Base-by-base conservation (phyloP, 768 basidiomycete genomes). In the Hygrophoropsis aurantiaca region DNA sequence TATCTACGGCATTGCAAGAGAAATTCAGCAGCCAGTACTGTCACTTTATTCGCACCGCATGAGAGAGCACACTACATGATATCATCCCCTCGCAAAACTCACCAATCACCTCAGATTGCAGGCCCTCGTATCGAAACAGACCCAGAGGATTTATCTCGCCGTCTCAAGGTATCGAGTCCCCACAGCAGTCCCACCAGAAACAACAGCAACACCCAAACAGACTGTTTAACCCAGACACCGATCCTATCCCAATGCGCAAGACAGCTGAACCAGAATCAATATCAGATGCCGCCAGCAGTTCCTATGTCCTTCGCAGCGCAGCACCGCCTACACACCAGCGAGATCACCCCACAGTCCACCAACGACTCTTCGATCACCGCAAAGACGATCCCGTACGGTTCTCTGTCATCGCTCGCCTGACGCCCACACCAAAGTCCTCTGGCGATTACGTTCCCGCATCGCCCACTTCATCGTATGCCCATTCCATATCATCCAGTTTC, bases 361-460 rank as follows among this genome's bases (percentile, higher is more conserved):
- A 74, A 8, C 87, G 88, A 89, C 57, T n/a, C n/a, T n/a, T n/a
- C n/a, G n/a, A n/a, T n/a, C n/a, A n/a, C n/a, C n/a, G n/a, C n/a
- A n/a, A n/a, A n/a, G n/a, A n/a, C n/a, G n/a, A n/a, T n/a, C n/a
- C n/a, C n/a, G n/a, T n/a, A n/a, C n/a, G n/a, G n/a, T n/a, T n/a
- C n/a, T n/a, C n/a, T n/a, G n/a, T n/a, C n/a, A n/a, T n/a, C n/a
- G n/a, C n/a, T n/a, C n/a, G n/a, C n/a, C n/a, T n/a, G n/a, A n/a
- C n/a, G n/a, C n/a, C n/a, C n/a, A n/a, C n/a, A n/a, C n/a, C n/a
- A n/a, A n/a, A n/a, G n/a, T n/a, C n/a, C n/a, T n/a, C n/a, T n/a
- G n/a, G n/a, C n/a, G n/a, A n/a, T n/a, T 81, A 84, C 47, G 71
- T 88, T 19, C 89, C 85, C 13, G 84, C 84, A 0, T 87, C 86